Evolutionary conservation across 2,329 filamentous ascomycete genomes (phyloP).

Genomic region (Botryosphaeria dothidea): DNA sequence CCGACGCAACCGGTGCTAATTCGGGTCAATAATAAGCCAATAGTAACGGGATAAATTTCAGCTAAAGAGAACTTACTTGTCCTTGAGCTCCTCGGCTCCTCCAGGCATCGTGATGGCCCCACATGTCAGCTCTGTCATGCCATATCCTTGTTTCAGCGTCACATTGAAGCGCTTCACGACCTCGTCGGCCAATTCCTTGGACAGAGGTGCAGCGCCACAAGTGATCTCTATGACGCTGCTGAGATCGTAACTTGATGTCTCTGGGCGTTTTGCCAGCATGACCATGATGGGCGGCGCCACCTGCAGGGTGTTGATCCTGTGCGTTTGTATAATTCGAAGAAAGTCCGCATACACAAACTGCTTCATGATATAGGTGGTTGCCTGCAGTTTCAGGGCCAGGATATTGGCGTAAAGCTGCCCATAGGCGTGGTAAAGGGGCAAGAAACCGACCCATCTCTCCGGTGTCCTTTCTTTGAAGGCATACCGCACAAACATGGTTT

Average conservation of each 20-base stretch:
- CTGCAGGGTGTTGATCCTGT: constrained; percentile 65
- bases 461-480: constrained; percentile 46
- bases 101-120: constrained; percentile 31
- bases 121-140: constrained; percentile 71
- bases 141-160: constrained; percentile 73
- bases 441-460: constrained; percentile 60
- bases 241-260: constrained; percentile 66
- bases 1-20: constrained; percentile 56
- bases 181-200: constrained; percentile 46
- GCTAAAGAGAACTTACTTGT: neutral
- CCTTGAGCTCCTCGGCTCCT: constrained; percentile 20
- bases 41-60: constrained; percentile 13
- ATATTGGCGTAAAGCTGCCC: constrained; percentile 69
- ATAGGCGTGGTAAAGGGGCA: constrained; percentile 62
- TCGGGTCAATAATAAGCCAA: constrained; percentile 38
- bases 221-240: constrained; percentile 62
- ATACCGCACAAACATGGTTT: constrained; percentile 53
- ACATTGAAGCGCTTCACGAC: constrained; percentile 60
- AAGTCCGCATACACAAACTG: constrained; percentile 74
- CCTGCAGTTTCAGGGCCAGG: constrained; percentile 54
- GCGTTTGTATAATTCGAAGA: constrained; percentile 67
- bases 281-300: constrained; percentile 77
- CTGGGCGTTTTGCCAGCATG: constrained; percentile 69
- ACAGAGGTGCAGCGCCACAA: constrained; percentile 68
- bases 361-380: constrained; percentile 76